Conservation (phyloP, 345 rosid species). For the Aegle marmelos region DNA sequence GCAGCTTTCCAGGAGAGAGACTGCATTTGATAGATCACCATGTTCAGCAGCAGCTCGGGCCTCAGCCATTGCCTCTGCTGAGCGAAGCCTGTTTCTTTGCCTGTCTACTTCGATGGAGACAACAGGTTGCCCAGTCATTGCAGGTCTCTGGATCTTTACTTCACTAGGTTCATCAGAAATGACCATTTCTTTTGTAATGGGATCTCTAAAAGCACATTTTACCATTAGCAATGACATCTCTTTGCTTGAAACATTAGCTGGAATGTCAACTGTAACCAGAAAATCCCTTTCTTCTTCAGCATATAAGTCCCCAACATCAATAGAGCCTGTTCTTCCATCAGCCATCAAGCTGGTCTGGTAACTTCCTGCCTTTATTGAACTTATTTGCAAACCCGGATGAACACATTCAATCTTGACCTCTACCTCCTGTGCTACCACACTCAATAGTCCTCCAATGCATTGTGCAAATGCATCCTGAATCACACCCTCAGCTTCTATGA, state of each 20-base stretch:
- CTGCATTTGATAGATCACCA: slow-evolving; percentile 66
- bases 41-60: slow-evolving; percentile 85
- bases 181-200: slow-evolving; percentile 57
- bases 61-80: slow-evolving; percentile 85
- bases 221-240: slow-evolving; percentile 66
- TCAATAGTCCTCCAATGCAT: slow-evolving; percentile 94
- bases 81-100: slow-evolving; percentile 75
- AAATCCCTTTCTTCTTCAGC: slow-evolving; percentile 97
- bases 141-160: slow-evolving; percentile 58
- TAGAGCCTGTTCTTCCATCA: slow-evolving; percentile 48
- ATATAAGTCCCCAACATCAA: slow-evolving; percentile 84
- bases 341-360: slow-evolving; percentile 40
- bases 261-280: slow-evolving; percentile 71
- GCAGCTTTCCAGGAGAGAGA: slow-evolving; percentile 64
- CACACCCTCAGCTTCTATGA: slow-evolving; percentile 81
- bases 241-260: slow-evolving; percentile 41
- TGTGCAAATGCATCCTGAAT: slow-evolving; percentile 99
- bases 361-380: slow-evolving; percentile 81
- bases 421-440: slow-evolving; percentile 84
- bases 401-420: slow-evolving; percentile 56
- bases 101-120: slow-evolving; percentile 90
- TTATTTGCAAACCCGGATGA: slow-evolving; percentile 43
- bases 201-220: slow-evolving; percentile 58
- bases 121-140: slow-evolving; percentile 32
- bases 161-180: slow-evolving; percentile 39